phyloP scores from a whole-genome alignment of 805 yeast species.

The Nakazawaea laoshanensis region DNA sequence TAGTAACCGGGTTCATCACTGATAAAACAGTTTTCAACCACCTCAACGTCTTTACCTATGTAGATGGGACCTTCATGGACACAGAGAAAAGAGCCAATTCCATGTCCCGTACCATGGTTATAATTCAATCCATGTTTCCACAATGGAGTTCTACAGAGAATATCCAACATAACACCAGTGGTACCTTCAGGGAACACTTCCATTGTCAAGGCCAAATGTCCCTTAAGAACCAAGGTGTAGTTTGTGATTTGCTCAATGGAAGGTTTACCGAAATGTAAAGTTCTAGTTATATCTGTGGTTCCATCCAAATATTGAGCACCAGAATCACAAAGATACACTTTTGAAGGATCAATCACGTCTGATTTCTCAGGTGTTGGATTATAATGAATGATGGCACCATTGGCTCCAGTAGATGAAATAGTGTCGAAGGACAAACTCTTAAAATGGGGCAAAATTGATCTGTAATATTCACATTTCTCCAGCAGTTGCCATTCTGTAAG shows the following conservation, averaged over 20 bases:
- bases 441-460: slow-evolving; percentile 35
- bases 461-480: slow-evolving; percentile 38
- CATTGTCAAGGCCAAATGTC: slow-evolving; percentile 80
- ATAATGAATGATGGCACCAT: slow-evolving; percentile 71
- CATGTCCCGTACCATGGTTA: slow-evolving; percentile 96
- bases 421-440: slow-evolving; percentile 70
- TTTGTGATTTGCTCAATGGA: slow-evolving; percentile 48
- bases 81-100: slow-evolving; percentile 84
- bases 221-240: slow-evolving; percentile 84
- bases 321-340: slow-evolving; percentile 74
- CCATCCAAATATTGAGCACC: slow-evolving; percentile 88
- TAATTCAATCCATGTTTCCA: slow-evolving; percentile 82
- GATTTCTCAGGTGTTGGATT: slow-evolving; percentile 55
- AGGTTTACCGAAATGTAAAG: slow-evolving; percentile 61
- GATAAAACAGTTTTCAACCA: slow-evolving; percentile 61
- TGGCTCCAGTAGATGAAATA: slow-evolving; percentile 68
- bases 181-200: slow-evolving; percentile 72
- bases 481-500: slow-evolving; percentile 55
- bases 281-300: slow-evolving; percentile 93
- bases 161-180: slow-evolving; percentile 70
- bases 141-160: slow-evolving; percentile 73
- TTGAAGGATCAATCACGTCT: slow-evolving; percentile 53
- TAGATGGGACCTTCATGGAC: slow-evolving; percentile 96
- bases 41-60: slow-evolving; percentile 47
- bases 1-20: slow-evolving; percentile 96